Percentiles rank a stretch among this genome's conserved stretches.
Conservation (phyloP, 768 basidiomycete species). For the Austroboletus festivus region DNA sequence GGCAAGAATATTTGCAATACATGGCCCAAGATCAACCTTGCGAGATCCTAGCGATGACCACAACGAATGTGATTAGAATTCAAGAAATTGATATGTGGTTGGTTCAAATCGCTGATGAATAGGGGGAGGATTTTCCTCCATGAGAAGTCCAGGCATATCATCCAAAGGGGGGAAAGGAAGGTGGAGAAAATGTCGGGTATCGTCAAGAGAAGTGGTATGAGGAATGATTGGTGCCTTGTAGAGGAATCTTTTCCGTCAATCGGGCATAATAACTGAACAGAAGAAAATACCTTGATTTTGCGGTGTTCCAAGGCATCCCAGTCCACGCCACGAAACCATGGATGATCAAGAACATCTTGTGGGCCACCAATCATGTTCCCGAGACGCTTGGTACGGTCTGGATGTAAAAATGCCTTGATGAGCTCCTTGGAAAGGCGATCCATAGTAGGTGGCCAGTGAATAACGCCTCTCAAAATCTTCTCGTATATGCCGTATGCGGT, state of each 20-base stretch:
- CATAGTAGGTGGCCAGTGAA: constrained; percentile 89
- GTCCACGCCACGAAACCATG: constrained; percentile 95
- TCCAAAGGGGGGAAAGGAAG: constrained; percentile 72
- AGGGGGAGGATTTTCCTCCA: constrained; percentile 56
- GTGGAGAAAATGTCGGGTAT: constrained; percentile 83
- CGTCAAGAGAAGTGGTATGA: constrained; percentile 72
- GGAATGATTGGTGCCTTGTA: constrained; percentile 83
- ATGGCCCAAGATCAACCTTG: too few species aligned
- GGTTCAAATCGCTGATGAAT: constrained; percentile 66
- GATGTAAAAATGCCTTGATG: constrained; percentile 84
- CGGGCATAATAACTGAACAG: constrained; percentile 1
- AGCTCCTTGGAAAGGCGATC: constrained; percentile 88
- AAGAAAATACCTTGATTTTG: constrained; percentile 69
- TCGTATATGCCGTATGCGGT: constrained; percentile 98
- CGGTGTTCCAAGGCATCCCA: constrained; percentile 85
- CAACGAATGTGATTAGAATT: constrained; percentile 51
- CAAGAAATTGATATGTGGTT: constrained; percentile 67
- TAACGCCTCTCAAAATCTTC: constrained; percentile 85
- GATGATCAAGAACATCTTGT: constrained; percentile 85
- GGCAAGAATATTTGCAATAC: neutral
- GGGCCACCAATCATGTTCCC: constrained; percentile 93
- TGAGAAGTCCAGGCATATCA: constrained; percentile 75
- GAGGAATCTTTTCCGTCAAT: constrained; percentile 5
- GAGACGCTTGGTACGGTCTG: constrained; percentile 86
- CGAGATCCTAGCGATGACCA: constrained; percentile 7